Conservation (phyloP, 139 green algal species). For the Tetradesmus obliquus region DNA sequence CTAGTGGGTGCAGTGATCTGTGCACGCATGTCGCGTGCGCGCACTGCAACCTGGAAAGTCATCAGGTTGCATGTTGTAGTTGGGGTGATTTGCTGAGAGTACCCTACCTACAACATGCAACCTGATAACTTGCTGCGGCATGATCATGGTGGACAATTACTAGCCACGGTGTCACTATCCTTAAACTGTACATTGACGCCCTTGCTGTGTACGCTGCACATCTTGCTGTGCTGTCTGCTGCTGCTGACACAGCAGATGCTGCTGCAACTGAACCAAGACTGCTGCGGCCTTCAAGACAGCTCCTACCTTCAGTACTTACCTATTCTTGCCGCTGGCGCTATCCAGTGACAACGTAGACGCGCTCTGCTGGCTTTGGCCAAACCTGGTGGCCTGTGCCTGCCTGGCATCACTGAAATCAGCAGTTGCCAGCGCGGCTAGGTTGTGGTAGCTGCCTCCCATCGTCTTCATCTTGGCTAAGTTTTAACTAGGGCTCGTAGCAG, state of each 20-base stretch:
- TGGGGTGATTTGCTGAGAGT: too few relatives aligned
- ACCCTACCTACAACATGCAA: too few relatives aligned
- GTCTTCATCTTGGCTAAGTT: conserved; percentile 41
- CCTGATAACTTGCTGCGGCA: too few relatives aligned
- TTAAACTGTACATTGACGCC: neutral
- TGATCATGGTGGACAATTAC: too few relatives aligned
- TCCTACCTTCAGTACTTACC: neutral
- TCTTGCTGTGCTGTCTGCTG: neutral
- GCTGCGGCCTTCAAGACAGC: neutral
- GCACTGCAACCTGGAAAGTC: too few relatives aligned
- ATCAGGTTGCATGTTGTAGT: too few relatives aligned
- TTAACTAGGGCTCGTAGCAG: neutral
- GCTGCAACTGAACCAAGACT: neutral
- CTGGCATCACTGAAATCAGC: conserved; percentile 43
- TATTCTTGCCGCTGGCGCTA: conserved; percentile 28
- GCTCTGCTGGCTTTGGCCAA: conserved; percentile 29
- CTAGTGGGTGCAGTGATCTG: too few relatives aligned
- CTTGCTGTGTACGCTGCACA: neutral
- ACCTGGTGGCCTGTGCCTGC: neutral
- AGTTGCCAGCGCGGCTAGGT: conserved; percentile 54
- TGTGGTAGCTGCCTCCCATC: conserved; percentile 58
- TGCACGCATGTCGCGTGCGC: too few relatives aligned
- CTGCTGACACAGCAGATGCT: neutral
- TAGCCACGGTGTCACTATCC: neutral
- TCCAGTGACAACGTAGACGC: conserved; percentile 34